Conservation (phyloP, 1,139 yeast species). For the Debaryomyces nepalensis region DNA sequence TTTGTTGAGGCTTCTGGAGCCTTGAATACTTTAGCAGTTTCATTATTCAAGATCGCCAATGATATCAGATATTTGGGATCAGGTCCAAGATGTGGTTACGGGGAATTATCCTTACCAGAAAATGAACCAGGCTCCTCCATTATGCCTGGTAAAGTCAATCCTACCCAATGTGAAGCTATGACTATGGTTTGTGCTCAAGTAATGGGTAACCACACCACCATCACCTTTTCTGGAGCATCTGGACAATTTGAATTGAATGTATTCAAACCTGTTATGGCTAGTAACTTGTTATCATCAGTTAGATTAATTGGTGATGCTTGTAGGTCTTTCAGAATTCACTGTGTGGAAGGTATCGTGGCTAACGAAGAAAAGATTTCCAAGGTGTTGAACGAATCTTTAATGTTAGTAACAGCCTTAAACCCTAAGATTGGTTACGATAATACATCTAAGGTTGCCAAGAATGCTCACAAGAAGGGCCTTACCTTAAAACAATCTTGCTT, state of each 20-base stretch:
- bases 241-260: constrained; percentile 96
- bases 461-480: constrained; percentile 92
- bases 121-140: constrained; percentile 97
- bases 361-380: constrained; percentile 80
- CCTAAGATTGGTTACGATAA: constrained; percentile 95
- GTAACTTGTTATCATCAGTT: constrained; percentile 79
- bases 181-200: constrained; percentile 96
- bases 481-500: constrained; percentile 88
- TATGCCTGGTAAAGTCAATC: constrained; percentile 98
- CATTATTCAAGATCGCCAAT: constrained; percentile 89
- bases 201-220: constrained; percentile 87
- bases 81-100: constrained; percentile 97
- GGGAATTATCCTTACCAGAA: constrained; percentile 88
- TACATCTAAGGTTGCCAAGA: constrained; percentile 93
- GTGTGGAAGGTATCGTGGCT: constrained; percentile 88
- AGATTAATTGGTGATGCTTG: constrained; percentile 83
- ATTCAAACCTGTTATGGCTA: constrained; percentile 89
- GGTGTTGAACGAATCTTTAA: constrained; percentile 82
- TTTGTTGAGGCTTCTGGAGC: constrained; percentile 94
- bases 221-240: constrained; percentile 92
- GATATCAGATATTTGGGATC: constrained; percentile 94
- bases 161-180: constrained; percentile 95
- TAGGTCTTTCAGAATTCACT: constrained; percentile 81
- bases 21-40: constrained; percentile 84
- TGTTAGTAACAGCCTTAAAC: constrained; percentile 94